phyloP scores from a whole-genome alignment of 2,329 filamentous ascomycete genomes.

The Alternaria arbusti region DNA sequence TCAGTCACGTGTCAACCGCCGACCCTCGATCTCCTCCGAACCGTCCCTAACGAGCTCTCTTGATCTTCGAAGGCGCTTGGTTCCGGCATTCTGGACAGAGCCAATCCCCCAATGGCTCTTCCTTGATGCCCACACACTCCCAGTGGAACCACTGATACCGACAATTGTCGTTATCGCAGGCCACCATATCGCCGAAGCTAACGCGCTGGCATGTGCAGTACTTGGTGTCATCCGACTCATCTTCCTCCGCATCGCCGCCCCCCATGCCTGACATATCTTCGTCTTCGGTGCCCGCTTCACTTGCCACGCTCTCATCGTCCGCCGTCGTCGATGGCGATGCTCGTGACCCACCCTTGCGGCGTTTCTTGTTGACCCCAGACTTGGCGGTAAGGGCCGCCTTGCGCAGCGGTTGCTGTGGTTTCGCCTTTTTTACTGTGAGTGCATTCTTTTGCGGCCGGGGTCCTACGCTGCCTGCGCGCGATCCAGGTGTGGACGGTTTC shows the following conservation, averaged over 20 bases:
- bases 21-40: neutral
- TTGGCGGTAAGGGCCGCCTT: conserved; percentile 46
- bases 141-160: conserved; percentile 89
- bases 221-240: conserved; percentile 75
- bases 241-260: conserved; percentile 56
- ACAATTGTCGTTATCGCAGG: conserved; percentile 83
- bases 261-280: conserved; percentile 62
- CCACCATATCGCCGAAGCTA: conserved; percentile 87
- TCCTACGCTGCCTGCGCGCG: conserved; percentile 66
- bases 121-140: conserved; percentile 61
- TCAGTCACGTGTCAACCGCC: conserved; percentile 5
- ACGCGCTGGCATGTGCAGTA: conserved; percentile 86
- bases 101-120: conserved; percentile 59
- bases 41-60: conserved; percentile 42
- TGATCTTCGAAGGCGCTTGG: conserved; percentile 51
- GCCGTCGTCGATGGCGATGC: conserved; percentile 52
- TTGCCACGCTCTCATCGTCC: conserved; percentile 62
- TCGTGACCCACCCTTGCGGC: conserved; percentile 45
- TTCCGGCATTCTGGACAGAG: conserved; percentile 54
- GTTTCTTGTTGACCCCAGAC: conserved; percentile 46
- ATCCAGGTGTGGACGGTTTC: conserved; percentile 61
- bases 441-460: conserved; percentile 58
- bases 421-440: conserved; percentile 60
- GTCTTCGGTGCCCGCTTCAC: conserved; percentile 48
- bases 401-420: conserved; percentile 57